Evolutionary conservation across 2,329 filamentous ascomycete species (phyloP), one percentile per base, ranked within the genome.

Genomic region (Atkinsonella hypoxylon): DNA sequence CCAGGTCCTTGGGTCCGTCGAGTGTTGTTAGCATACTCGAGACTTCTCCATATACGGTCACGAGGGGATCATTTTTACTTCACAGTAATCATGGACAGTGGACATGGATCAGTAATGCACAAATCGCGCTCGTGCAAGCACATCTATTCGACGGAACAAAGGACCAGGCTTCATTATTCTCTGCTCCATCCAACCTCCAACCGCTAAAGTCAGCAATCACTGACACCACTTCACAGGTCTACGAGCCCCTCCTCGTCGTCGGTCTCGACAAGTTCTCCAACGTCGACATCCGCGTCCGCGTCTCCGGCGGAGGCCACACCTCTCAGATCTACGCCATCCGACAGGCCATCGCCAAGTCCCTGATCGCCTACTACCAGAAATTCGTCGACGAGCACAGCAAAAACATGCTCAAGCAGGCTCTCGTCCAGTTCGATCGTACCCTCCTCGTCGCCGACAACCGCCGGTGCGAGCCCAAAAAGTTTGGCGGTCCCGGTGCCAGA

Each of bases 331-430:
- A 97, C 77, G 93, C 93, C 72, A 89, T 97, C 81, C 89, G 93
- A 67, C 93, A 98, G 80, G 91, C 93, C 67, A 97, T 98, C 70
- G 84, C 90, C 79, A 98, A 97, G 84, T 64, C 67, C 55, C 62
- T 71, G 53, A 67, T 71, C 62, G 68, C 89, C 75, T 96, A 96
- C 86, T 97, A 96, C 87, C 91, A 96, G 80, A 96, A 98, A 83
- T 98, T 85, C 79, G 89, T 97, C 76, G 93, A 98, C 71, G 93
- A 98, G 87, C 90, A 97, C 87, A 89, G 87, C 79, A 98, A 98
- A 87, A 96, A 97, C 84, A 81, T 89, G 77, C 83, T 98, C 70
- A 98, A 97, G 89, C 86, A 91, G 77, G 87, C 88, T 63, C 84
- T 98, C 64, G 87, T 91, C 68, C 83, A 89, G 73, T 98, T 91